A percentile compares a stretch with the other conserved stretches of the same genome.
Conservation (phyloP, 495 filamentous ascomycete species). For the Thozetella sp. region DNA sequence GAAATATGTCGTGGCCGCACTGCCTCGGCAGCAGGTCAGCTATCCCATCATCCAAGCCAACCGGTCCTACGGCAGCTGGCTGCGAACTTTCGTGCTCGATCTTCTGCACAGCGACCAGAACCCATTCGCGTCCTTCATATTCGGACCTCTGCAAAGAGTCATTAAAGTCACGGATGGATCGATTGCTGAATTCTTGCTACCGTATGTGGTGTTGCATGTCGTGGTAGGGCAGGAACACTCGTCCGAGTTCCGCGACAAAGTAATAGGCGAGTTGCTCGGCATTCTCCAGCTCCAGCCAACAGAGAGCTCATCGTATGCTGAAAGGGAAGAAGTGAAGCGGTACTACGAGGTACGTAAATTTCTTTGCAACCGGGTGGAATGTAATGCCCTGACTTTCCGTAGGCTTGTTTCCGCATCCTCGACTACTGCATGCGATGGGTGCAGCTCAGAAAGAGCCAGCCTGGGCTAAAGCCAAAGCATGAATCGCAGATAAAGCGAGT, state of each 20-base stretch:
- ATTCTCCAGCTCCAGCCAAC: slow-evolving; percentile 67
- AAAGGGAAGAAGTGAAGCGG: slow-evolving; percentile 71
- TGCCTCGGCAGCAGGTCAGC: slow-evolving; percentile 48
- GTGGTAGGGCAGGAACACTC: slow-evolving; percentile 65
- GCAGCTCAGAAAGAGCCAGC: slow-evolving; percentile 60
- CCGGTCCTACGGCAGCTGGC: slow-evolving; percentile 76
- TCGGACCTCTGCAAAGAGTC: slow-evolving; percentile 76
- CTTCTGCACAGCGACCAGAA: slow-evolving; percentile 73
- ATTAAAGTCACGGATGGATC: slow-evolving; percentile 81
- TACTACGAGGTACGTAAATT: slow-evolving; percentile 73
- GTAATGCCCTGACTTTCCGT: background rate
- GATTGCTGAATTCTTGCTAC: slow-evolving; percentile 83
- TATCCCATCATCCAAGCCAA: slow-evolving; percentile 78
- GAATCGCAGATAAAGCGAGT: slow-evolving; percentile 33
- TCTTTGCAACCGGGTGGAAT: background rate
- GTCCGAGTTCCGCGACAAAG: slow-evolving; percentile 63
- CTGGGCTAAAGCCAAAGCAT: slow-evolving; percentile 30
- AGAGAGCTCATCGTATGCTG: slow-evolving; percentile 48
- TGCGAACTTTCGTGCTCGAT: slow-evolving; percentile 78
- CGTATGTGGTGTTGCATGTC: slow-evolving; percentile 79
- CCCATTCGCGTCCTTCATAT: slow-evolving; percentile 71
- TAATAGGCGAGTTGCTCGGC: slow-evolving; percentile 69
- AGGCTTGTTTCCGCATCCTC: slow-evolving; percentile 88
- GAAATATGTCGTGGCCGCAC: slow-evolving; percentile 70
- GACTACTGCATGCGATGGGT: slow-evolving; percentile 92